These are phyloP conservation scores for Penicillium glabrum DNA, from an alignment of 2,329 filamentous ascomycete species.

Conservation along the genomic window DNA sequence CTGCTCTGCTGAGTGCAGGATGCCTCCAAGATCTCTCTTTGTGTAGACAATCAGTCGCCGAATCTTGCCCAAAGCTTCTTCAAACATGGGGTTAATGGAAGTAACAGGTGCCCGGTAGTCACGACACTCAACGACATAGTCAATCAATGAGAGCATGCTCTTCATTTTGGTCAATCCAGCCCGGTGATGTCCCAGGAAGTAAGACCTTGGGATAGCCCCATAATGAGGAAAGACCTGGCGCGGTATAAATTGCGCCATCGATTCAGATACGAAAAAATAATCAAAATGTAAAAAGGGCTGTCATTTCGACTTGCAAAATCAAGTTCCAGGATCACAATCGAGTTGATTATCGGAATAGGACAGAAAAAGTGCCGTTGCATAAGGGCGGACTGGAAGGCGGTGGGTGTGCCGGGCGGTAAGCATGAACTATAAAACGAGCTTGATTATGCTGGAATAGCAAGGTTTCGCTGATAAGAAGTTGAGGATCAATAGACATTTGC, in stretches of 20 bases:
- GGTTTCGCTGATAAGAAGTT: not conserved
- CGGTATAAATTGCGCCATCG: conserved; percentile 62
- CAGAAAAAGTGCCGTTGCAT: conserved; percentile 7
- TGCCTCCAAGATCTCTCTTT: conserved; percentile 72
- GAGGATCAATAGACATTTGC: no score
- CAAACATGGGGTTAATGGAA: conserved; percentile 86
- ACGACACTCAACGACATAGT: conserved; percentile 89
- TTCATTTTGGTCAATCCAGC: conserved; percentile 81
- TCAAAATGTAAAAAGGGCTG: not conserved
- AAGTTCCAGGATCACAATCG: conserved; percentile 1
- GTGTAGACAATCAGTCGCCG: conserved; percentile 86
- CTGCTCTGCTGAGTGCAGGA: conserved; percentile 40
- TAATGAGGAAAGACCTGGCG: conserved; percentile 72
- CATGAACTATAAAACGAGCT: not conserved
- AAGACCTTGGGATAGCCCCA: conserved; percentile 76
- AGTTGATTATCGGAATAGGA: not conserved
- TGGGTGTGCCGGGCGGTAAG: not conserved
- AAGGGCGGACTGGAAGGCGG: conserved; percentile 5
- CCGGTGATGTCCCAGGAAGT: conserved; percentile 91
- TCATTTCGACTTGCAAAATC: conserved; percentile 7
- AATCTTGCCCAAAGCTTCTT: conserved; percentile 70
- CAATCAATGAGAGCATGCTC: conserved; percentile 73
- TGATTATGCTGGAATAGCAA: not conserved
- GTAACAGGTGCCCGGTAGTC: conserved; percentile 89
- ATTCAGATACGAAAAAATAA: not conserved